Percentiles rank a stretch among this genome's conserved stretches.
These are phyloP conservation scores for Sarocladiaceae sp. DNA, from an alignment of 2,329 filamentous ascomycete species.

Conservation along the genomic window DNA sequence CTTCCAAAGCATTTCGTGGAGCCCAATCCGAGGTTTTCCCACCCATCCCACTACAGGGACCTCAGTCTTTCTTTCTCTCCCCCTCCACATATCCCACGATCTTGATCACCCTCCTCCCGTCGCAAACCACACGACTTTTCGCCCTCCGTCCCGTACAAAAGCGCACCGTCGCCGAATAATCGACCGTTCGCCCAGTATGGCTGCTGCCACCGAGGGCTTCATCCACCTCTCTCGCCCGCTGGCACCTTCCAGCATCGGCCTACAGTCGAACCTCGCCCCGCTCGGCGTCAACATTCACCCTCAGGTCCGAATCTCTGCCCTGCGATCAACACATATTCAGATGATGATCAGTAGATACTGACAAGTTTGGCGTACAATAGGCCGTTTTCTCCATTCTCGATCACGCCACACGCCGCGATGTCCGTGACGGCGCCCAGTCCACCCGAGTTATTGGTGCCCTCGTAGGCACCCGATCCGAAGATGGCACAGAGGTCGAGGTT, in stretches of 20 bases:
- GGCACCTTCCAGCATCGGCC: conserved; percentile 71
- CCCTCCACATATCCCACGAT: not conserved
- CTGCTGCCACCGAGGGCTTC: conserved; percentile 73
- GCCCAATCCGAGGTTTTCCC: too few species aligned
- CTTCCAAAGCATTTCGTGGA: too few species aligned
- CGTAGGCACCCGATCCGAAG: conserved; percentile 86
- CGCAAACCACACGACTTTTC: not conserved
- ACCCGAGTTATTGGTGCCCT: conserved; percentile 96
- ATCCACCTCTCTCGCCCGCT: conserved; percentile 91
- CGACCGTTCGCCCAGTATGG: conserved; percentile 58
- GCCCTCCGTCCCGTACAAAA: conserved; percentile 4
- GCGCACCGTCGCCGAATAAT: conserved; percentile 5
- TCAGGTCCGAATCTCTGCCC: conserved; percentile 58
- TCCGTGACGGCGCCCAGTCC: conserved; percentile 63
- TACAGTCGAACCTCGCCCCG: conserved; percentile 81
- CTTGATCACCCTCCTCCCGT: not conserved
- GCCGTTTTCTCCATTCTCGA: conserved; percentile 76
- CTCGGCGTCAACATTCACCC: conserved; percentile 92
- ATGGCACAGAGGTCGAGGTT: conserved; percentile 94
- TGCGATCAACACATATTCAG: too few species aligned
- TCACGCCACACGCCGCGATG: conserved; percentile 85
- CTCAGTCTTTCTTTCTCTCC: too few species aligned
- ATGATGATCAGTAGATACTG: too few species aligned
- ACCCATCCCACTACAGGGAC: too few species aligned
- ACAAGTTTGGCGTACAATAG: conserved; percentile 27